phyloP scores from a whole-genome alignment of 345 rosid genomes.

The Boechera stricta region DNA sequence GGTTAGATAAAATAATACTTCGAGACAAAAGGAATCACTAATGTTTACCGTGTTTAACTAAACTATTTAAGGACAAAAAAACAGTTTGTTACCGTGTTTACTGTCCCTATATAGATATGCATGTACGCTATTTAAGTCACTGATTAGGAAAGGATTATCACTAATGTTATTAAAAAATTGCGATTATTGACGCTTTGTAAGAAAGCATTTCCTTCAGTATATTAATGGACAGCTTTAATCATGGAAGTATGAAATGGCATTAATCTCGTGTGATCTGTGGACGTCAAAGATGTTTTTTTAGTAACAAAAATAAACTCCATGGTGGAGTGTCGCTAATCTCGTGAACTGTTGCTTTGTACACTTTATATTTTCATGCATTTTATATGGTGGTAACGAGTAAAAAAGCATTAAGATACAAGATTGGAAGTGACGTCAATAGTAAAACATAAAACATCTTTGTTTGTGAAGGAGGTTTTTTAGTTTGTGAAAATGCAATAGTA shows the following conservation, averaged over 20 bases:
- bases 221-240: neutral
- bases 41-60: no score
- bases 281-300: neutral
- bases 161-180: neutral
- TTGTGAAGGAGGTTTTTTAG: no score
- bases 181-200: neutral
- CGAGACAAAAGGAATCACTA: neutral
- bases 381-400: neutral
- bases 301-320: no score
- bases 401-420: neutral
- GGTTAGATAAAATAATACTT: neutral
- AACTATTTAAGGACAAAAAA: no score
- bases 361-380: neutral
- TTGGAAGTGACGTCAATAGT: neutral
- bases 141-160: neutral
- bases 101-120: neutral
- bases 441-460: neutral
- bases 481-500: no score
- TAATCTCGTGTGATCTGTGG: conserved; percentile 6
- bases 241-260: neutral
- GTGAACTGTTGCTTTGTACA: neutral
- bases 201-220: neutral
- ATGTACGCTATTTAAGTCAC: neutral
- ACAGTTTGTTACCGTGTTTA: no score
- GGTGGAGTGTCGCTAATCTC: conserved; percentile 1